These are phyloP conservation scores for Fraxinus pennsylvanica DNA, from an alignment of 257 asterid genomes.

Conservation along the genomic window DNA sequence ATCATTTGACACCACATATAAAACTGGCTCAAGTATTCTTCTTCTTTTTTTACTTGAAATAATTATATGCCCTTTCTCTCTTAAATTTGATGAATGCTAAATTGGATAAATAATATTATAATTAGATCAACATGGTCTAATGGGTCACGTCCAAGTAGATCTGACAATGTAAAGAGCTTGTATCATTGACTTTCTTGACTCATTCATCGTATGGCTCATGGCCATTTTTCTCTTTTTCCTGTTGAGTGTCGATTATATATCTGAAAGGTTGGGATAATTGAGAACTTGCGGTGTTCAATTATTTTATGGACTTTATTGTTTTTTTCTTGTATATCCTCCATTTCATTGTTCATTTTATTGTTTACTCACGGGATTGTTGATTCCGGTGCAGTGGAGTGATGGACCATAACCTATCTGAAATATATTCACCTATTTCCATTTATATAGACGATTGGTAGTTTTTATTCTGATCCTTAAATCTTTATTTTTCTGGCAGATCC, in stretches of 20 bases:
- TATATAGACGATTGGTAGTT: constrained; percentile 11
- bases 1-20: background rate
- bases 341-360: constrained; percentile 4
- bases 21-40: background rate
- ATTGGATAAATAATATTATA: background rate
- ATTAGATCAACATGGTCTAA: background rate
- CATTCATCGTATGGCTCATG: background rate
- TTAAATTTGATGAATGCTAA: background rate
- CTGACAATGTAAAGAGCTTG: background rate
- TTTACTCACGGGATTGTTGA: constrained; percentile 1
- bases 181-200: background rate
- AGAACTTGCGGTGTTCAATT: background rate
- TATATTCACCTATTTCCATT: constrained; percentile 2
- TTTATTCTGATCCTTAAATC: constrained; percentile 26
- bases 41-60: background rate
- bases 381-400: background rate
- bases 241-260: background rate
- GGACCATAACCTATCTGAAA: constrained; percentile 2
- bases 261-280: background rate
- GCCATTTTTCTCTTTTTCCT: background rate
- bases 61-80: background rate
- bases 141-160: background rate
- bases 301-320: background rate
- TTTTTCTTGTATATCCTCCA: background rate
- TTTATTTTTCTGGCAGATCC: constrained; percentile 68